phyloP scores from a whole-genome alignment of 768 basidiomycete species.

The Suillus hirtellus region DNA sequence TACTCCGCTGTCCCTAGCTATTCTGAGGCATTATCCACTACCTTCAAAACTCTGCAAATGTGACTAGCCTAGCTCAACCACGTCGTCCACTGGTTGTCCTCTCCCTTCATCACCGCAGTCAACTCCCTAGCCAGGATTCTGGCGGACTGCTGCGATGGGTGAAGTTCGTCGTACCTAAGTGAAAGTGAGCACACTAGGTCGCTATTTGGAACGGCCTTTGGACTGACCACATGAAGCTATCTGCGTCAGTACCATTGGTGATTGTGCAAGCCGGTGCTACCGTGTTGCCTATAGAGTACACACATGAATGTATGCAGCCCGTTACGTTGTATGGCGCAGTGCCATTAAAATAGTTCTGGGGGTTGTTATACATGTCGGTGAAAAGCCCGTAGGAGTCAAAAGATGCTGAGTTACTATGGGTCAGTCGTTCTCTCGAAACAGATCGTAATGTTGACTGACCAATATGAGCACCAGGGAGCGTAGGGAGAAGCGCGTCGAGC shows the following conservation, averaged over 20 bases:
- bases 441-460: slow-evolving; percentile 38
- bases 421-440: neutral
- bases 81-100: slow-evolving; percentile 45
- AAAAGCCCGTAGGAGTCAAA: slow-evolving; percentile 66
- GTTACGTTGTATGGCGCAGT: slow-evolving; percentile 63
- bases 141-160: slow-evolving; percentile 60
- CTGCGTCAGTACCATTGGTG: slow-evolving; percentile 39
- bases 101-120: slow-evolving; percentile 44
- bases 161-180: slow-evolving; percentile 48
- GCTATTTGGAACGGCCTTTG: neutral
- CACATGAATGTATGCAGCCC: slow-evolving; percentile 49
- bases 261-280: slow-evolving; percentile 36
- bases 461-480: slow-evolving; percentile 54
- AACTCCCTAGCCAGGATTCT: slow-evolving; percentile 55
- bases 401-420: slow-evolving; percentile 38
- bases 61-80: slow-evolving; percentile 44
- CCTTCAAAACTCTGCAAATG: neutral
- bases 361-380: slow-evolving; percentile 54
- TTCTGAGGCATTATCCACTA: neutral
- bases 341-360: slow-evolving; percentile 58
- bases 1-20: neutral
- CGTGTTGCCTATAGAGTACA: slow-evolving; percentile 32
- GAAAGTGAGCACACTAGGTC: neutral
- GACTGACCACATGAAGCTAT: slow-evolving; percentile 62
- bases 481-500: slow-evolving; percentile 49